Evolutionary conservation across 768 basidiomycete genomes (phyloP), one percentile per base, ranked within the genome.

Genomic region (Trametes cubensis): DNA sequence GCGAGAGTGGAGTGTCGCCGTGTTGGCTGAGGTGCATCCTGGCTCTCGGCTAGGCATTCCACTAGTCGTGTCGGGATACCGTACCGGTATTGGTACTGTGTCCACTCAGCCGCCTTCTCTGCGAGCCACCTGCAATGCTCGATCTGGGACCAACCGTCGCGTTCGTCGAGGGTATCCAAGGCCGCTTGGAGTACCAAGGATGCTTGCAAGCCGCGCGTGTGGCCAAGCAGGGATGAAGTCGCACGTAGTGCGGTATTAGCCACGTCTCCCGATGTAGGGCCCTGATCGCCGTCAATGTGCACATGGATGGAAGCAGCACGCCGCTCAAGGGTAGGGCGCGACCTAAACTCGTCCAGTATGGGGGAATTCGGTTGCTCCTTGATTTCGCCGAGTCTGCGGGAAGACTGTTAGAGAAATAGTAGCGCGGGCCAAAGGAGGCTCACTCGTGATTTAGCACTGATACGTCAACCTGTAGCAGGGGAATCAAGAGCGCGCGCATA

Each of bases 11-110:
- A 79, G 50, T 89, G 89, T 57, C 87, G 76, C 38, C 77, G 66
- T 3, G 80, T 79, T 8, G 81, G 73, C 39, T 76, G 68, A 0
- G 80, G 70, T 0, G 76, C 69, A 56, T 90, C 89, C 68, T 84
- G 87, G 48, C 80, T 81, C 63, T 84, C 81, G 21, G 86, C 79
- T 4, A 97, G 81, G 26, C 83, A 82, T 69, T 95, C 94, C 14
- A 96, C 86, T 4, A 96, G 77, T 71, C 87, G 84, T 1, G 92
- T 91, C 3, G 95, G 92, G 7, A 97, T 85, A 25, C 89, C 89
- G 69, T 92, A 96, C 25, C 95, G 89, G 74, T 95, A 95, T 71
- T 95, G 95, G 65, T 95, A 93, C 70, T 91, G 92, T 6, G 91
- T 84, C 90, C 92, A 95, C 68, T 92, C 88, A n/a, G 86, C 86